These are phyloP conservation scores for Liriodendron chinense DNA, from an alignment of 164 flowering plant species.

Conservation along the genomic window DNA sequence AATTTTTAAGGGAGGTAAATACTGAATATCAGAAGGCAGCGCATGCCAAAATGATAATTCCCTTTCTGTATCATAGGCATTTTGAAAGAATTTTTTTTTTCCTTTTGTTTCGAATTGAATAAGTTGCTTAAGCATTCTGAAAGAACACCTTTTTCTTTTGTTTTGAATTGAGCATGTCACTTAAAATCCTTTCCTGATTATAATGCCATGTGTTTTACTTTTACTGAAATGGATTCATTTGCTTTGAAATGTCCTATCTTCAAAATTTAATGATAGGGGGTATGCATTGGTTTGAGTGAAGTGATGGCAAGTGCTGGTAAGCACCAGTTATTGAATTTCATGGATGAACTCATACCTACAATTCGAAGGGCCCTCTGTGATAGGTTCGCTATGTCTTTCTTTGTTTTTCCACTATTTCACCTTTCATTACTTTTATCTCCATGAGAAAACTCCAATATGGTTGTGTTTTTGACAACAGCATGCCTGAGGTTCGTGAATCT, in stretches of 20 bases:
- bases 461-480: slow-evolving; percentile 37
- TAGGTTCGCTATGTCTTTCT: slow-evolving; percentile 43
- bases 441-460: not conserved
- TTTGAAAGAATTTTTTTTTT: too few species aligned
- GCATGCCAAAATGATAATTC: too few species aligned
- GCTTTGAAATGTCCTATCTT: not conserved
- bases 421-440: not conserved
- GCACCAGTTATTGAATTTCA: slow-evolving; percentile 82
- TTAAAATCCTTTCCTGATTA: too few species aligned
- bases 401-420: slow-evolving; percentile 7
- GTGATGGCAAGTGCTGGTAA: slow-evolving; percentile 98
- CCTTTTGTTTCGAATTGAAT: too few species aligned
- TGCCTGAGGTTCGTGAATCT: slow-evolving; percentile 89
- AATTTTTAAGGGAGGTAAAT: too few species aligned
- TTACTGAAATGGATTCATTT: too few species aligned
- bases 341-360: slow-evolving; percentile 95
- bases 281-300: slow-evolving; percentile 97
- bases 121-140: too few species aligned
- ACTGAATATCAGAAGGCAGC: too few species aligned
- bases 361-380: slow-evolving; percentile 98
- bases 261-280: slow-evolving; percentile 57
- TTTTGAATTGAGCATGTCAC: too few species aligned
- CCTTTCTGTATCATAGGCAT: too few species aligned
- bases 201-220: too few species aligned
- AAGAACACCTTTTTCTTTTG: too few species aligned